These are phyloP conservation scores for Eremochloa ophiuroides DNA, from an alignment of 176 grass and related monocot species.

Conservation along the genomic window DNA sequence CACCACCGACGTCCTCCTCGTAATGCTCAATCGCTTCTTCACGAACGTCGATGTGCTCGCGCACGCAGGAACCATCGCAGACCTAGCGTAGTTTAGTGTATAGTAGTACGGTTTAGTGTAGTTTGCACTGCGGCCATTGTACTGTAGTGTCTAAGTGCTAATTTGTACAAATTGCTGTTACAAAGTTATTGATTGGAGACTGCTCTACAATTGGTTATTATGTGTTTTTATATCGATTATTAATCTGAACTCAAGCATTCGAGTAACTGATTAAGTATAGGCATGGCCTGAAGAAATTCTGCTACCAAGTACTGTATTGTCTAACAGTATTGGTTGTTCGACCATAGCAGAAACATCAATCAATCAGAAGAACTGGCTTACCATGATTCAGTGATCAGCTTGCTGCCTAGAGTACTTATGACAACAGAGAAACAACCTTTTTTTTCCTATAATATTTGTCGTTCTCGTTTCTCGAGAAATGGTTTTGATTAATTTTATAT, in stretches of 20 bases:
- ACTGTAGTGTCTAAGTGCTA: not conserved
- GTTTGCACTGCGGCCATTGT: not conserved
- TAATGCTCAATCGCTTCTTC: not conserved
- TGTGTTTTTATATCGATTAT: too few relatives aligned
- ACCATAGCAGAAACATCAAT: not conserved
- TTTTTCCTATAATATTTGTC: too few relatives aligned
- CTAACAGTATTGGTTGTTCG: not conserved
- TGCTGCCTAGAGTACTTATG: not conserved
- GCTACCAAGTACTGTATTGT: too few relatives aligned
- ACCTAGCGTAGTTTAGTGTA: not conserved
- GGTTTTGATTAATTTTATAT: too few relatives aligned
- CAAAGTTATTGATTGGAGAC: too few relatives aligned
- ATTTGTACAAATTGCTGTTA: not conserved
- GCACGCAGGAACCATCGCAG: slow-evolving; percentile 25
- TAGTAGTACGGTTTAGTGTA: not conserved
- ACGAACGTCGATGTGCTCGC: not conserved
- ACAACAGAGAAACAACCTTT: not conserved
- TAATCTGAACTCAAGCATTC: not conserved
- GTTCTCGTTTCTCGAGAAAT: too few relatives aligned
- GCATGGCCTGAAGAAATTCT: not conserved
- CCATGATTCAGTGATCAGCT: not conserved
- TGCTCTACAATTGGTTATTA: too few relatives aligned
- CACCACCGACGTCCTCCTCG: slow-evolving; percentile 28
- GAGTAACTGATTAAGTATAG: not conserved
- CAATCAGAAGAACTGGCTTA: not conserved